These are phyloP conservation scores for Bocquillonia castaneifolia DNA, from an alignment of 441 rosid species.

Conservation along the genomic window DNA sequence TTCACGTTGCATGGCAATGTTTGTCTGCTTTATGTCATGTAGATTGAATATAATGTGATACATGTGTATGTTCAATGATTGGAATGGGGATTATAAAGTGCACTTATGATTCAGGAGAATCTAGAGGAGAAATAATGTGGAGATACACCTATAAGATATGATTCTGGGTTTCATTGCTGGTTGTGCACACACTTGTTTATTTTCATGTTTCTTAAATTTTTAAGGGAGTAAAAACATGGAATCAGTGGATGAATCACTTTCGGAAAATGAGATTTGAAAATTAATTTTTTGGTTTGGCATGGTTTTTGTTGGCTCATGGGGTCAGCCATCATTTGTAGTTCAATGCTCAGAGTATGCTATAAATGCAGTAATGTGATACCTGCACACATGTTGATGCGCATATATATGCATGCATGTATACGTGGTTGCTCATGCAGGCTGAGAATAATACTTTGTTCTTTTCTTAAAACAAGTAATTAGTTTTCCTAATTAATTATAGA, in stretches of 20 bases:
- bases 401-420: neutral
- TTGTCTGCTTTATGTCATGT: neutral
- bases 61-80: neutral
- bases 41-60: neutral
- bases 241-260: neutral
- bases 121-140: neutral
- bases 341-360: neutral
- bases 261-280: neutral
- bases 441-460: neutral
- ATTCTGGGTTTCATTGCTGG: neutral
- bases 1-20: neutral
- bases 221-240: neutral
- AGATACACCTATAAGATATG: neutral
- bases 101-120: conserved; percentile 1
- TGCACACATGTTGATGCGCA: neutral
- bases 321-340: neutral
- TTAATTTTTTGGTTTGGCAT: neutral
- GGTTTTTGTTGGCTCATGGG: neutral
- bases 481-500: too few relatives aligned
- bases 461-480: neutral
- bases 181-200: neutral
- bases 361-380: conserved; percentile 5
- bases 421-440: neutral
- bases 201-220: neutral
- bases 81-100: neutral